These are phyloP conservation scores for Talaromyces atroroseus DNA, from an alignment of 2,329 filamentous ascomycete genomes.

Conservation along the genomic window DNA sequence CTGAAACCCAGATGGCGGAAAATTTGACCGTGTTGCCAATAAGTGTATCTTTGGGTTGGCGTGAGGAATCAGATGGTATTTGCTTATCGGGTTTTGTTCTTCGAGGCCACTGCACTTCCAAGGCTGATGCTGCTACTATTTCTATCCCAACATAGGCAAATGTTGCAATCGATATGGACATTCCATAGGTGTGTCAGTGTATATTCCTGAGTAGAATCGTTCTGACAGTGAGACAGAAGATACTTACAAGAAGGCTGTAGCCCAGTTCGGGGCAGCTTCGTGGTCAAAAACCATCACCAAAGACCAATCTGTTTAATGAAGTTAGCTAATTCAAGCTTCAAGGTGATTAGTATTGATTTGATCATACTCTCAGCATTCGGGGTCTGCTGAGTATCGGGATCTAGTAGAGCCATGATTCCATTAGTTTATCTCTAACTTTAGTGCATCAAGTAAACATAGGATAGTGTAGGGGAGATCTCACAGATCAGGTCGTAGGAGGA, in stretches of 20 bases:
- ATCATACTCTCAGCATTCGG: slow-evolving; percentile 4
- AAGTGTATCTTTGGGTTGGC: slow-evolving; percentile 1
- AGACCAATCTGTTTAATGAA: slow-evolving; percentile 13
- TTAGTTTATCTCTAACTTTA: background rate
- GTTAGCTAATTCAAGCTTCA: background rate
- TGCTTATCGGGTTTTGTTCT: background rate
- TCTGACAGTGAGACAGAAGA: background rate
- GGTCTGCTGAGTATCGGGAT: background rate
- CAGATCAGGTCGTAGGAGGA: no score
- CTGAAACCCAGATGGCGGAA: slow-evolving; percentile 27
- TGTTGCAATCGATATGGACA: slow-evolving; percentile 26
- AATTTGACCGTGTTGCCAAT: slow-evolving; percentile 20
- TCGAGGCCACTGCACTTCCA: slow-evolving; percentile 25
- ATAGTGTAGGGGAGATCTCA: background rate
- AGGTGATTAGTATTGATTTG: background rate
- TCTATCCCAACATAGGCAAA: slow-evolving; percentile 32
- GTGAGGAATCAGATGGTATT: slow-evolving; percentile 12
- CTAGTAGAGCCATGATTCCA: background rate
- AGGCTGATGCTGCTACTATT: slow-evolving; percentile 28
- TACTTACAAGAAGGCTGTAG: slow-evolving; percentile 23
- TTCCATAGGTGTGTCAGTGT: slow-evolving; percentile 13
- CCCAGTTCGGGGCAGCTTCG: slow-evolving; percentile 20
- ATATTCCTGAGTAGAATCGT: background rate
- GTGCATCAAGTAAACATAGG: background rate
- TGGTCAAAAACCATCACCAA: slow-evolving; percentile 18